Conservation (phyloP, 192 early-diverging fungal species). For the Coemansia sp. region DNA sequence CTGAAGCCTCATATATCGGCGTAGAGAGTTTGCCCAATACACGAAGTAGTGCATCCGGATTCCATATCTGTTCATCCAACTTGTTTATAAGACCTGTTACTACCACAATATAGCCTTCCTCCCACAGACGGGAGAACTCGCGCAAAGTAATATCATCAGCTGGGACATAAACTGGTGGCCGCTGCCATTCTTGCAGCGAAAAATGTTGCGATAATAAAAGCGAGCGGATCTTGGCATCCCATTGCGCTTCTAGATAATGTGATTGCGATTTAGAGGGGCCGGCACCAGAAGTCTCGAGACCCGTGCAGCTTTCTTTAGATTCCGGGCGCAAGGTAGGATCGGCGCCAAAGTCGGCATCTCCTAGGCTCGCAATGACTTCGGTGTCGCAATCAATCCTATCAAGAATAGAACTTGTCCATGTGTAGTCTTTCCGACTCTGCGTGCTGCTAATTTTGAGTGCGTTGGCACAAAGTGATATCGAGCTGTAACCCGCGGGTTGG, state of each 20-base stretch:
- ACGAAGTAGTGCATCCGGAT: slow-evolving; percentile 9
- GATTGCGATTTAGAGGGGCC: slow-evolving; percentile 28
- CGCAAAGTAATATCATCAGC: slow-evolving; percentile 22
- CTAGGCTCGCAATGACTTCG: slow-evolving; percentile 30
- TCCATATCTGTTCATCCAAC: slow-evolving; percentile 4
- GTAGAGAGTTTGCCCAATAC: slow-evolving; percentile 12
- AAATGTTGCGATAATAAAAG: background rate
- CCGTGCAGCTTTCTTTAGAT: background rate
- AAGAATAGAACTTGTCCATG: slow-evolving; percentile 25
- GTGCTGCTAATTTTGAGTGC: slow-evolving; percentile 14
- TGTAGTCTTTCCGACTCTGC: slow-evolving; percentile 11
- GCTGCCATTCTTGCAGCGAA: slow-evolving; percentile 18
- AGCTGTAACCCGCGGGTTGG: slow-evolving; percentile 31
- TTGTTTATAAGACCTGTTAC: slow-evolving; percentile 21
- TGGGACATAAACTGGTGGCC: slow-evolving; percentile 19
- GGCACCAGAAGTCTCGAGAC: slow-evolving; percentile 5
- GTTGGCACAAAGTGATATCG: slow-evolving; percentile 43
- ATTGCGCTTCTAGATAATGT: slow-evolving; percentile 21
- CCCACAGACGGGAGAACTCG: slow-evolving; percentile 38
- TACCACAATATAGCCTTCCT: slow-evolving; percentile 33
- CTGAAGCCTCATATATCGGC: slow-evolving; percentile 1
- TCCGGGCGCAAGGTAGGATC: slow-evolving; percentile 12
- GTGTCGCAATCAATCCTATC: slow-evolving; percentile 33
- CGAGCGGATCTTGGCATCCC: slow-evolving; percentile 15
- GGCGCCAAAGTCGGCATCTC: slow-evolving; percentile 29